Evolutionary conservation across 73 alveolate genomes (phyloP).

Genomic region (Breviolum minutum): DNA sequence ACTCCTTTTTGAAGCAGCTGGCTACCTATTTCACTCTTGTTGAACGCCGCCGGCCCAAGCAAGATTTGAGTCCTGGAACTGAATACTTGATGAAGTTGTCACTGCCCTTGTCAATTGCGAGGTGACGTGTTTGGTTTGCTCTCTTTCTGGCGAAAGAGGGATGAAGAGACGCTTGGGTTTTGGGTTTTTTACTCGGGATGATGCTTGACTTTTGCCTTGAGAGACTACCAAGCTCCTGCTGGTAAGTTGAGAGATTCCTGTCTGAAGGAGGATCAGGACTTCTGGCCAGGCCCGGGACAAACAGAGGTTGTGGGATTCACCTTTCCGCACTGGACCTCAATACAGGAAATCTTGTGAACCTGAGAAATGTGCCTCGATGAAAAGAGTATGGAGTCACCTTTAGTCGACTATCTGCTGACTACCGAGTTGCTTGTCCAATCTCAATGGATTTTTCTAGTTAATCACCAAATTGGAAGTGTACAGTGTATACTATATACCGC

Average conservation of each 20-base stretch:
- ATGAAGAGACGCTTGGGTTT: background rate
- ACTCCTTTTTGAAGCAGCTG: background rate
- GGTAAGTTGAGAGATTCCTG: background rate
- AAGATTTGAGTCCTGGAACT: background rate
- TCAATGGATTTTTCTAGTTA: no score
- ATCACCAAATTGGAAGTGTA: no score
- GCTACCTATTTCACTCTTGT: background rate
- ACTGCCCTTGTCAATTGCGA: background rate
- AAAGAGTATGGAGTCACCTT: no score
- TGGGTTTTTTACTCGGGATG: background rate
- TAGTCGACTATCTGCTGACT: no score
- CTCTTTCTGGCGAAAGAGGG: background rate
- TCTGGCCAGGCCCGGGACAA: background rate
- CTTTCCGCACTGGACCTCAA: no score
- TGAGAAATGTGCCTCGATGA: no score
- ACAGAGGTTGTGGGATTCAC: background rate
- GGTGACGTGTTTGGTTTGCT: background rate
- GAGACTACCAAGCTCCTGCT: no score
- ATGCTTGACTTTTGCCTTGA: no score
- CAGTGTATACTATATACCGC: no score
- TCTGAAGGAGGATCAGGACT: background rate
- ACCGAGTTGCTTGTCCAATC: no score
- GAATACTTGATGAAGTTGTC: background rate
- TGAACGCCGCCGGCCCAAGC: background rate
- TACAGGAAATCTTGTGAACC: no score